Evolutionary conservation across 106 monocot species (phyloP).

Genomic region (Iris macrosiphon): DNA sequence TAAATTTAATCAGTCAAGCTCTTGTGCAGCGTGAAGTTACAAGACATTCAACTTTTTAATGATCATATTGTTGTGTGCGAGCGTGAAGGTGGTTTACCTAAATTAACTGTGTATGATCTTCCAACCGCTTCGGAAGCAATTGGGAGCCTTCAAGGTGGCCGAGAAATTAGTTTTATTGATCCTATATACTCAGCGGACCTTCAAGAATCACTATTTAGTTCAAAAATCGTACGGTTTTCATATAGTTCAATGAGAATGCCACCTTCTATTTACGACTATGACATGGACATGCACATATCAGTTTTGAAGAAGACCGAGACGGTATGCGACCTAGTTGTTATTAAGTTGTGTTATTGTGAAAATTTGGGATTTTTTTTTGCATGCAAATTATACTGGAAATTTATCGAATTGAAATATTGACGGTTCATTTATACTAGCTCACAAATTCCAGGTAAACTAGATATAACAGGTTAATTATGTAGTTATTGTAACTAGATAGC

Average conservation of each 20-base stretch:
- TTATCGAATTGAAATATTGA: no score
- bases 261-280: slow-evolving; percentile 56
- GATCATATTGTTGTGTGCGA: slow-evolving; percentile 53
- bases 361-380: no score
- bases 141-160: slow-evolving; percentile 30
- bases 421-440: no score
- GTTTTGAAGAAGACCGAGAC: slow-evolving; percentile 56
- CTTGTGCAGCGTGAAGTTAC: slow-evolving; percentile 58
- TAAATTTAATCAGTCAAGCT: neutral
- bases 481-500: no score
- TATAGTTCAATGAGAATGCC: slow-evolving; percentile 73
- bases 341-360: neutral
- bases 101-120: slow-evolving; percentile 45
- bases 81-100: slow-evolving; percentile 65
- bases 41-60: slow-evolving; percentile 45
- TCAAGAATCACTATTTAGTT: slow-evolving; percentile 44
- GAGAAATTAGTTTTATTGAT: slow-evolving; percentile 45
- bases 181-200: slow-evolving; percentile 53
- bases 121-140: slow-evolving; percentile 38
- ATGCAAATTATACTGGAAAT: no score
- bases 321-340: slow-evolving; percentile 16
- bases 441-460: no score
- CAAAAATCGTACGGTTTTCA: slow-evolving; percentile 45
- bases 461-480: no score
- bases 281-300: slow-evolving; percentile 52